These are phyloP conservation scores for Neoascochyta sp. DNA, from an alignment of 2,329 filamentous ascomycete genomes.

Conservation along the genomic window DNA sequence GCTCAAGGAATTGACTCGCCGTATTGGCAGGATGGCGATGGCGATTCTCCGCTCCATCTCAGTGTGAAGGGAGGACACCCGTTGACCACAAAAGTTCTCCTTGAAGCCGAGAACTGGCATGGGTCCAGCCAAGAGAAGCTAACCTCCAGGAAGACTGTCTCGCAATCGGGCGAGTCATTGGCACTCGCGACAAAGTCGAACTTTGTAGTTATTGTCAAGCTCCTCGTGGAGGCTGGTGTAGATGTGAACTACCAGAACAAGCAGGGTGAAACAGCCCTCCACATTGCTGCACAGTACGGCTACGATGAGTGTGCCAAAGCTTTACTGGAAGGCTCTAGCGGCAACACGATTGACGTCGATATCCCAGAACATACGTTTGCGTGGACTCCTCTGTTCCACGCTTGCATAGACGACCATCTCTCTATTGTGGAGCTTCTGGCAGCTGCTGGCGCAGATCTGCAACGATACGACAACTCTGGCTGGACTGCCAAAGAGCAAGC, in stretches of 20 bases:
- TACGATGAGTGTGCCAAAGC: constrained; percentile 76
- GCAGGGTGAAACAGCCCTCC: constrained; percentile 84
- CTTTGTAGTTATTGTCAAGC: constrained; percentile 75
- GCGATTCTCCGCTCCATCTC: constrained; percentile 85
- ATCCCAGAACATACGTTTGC: constrained; percentile 77
- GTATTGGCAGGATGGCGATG: constrained; percentile 89
- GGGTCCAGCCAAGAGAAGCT: constrained; percentile 60
- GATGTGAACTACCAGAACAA: constrained; percentile 92
- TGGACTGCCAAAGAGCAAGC: constrained; percentile 96
- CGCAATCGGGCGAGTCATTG: constrained; percentile 82
- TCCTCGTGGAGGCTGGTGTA: constrained; percentile 84
- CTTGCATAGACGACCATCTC: constrained; percentile 82
- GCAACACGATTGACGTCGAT: constrained; percentile 73
- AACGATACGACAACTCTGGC: constrained; percentile 75
- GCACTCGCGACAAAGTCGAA: constrained; percentile 86
- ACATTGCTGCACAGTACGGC: constrained; percentile 85
- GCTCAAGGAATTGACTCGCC: constrained; percentile 80
- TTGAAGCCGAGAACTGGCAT: constrained; percentile 76
- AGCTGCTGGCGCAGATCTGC: constrained; percentile 71
- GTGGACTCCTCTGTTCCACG: constrained; percentile 94
- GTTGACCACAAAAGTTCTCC: constrained; percentile 74
- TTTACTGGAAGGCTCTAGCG: constrained; percentile 65
- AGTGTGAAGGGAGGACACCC: constrained; percentile 89
- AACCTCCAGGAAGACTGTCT: constrained; percentile 63
- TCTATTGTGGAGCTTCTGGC: constrained; percentile 73